Evolutionary conservation across 1,284 basidiomycete genomes (phyloP).

Genomic region (Sporisorium scitamineum): DNA sequence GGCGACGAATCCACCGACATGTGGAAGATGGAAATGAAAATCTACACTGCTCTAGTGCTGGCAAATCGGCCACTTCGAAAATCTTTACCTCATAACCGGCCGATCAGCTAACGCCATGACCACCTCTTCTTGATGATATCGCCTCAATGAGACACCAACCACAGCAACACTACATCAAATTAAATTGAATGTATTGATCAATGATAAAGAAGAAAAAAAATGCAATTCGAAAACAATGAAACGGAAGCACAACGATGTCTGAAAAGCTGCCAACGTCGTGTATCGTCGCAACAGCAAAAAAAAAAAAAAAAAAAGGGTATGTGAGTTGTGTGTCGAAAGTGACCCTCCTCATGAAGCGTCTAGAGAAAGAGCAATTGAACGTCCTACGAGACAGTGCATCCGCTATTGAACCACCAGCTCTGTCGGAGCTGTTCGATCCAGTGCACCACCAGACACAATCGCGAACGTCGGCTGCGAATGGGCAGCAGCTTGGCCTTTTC

Average conservation of each 20-base stretch:
- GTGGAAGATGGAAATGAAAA: background rate
- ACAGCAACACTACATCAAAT: background rate
- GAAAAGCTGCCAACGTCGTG: background rate
- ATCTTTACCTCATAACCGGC: background rate
- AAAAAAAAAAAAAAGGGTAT: background rate
- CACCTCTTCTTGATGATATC: no score
- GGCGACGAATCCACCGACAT: background rate
- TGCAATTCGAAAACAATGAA: background rate
- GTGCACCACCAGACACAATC: constrained; percentile 85
- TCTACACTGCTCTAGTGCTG: constrained; percentile 11
- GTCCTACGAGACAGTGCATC: constrained; percentile 64
- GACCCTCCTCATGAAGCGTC: background rate
- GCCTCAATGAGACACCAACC: no score
- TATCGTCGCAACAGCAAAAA: background rate
- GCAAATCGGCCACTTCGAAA: background rate
- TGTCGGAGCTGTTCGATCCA: constrained; percentile 86
- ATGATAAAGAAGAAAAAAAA: background rate
- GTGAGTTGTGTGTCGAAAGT: background rate
- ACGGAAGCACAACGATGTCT: background rate
- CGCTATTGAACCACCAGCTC: constrained; percentile 69
- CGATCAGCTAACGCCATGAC: background rate
- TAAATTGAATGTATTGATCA: background rate
- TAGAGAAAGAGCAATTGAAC: no score
- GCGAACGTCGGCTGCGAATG: constrained; percentile 81
- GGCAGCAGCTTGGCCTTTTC: constrained; percentile 95